Percentiles rank a stretch among this genome's conserved stretches.
Evolutionary conservation across 768 basidiomycete species (phyloP).

Genomic region (Leccinellum rugosiceps): DNA sequence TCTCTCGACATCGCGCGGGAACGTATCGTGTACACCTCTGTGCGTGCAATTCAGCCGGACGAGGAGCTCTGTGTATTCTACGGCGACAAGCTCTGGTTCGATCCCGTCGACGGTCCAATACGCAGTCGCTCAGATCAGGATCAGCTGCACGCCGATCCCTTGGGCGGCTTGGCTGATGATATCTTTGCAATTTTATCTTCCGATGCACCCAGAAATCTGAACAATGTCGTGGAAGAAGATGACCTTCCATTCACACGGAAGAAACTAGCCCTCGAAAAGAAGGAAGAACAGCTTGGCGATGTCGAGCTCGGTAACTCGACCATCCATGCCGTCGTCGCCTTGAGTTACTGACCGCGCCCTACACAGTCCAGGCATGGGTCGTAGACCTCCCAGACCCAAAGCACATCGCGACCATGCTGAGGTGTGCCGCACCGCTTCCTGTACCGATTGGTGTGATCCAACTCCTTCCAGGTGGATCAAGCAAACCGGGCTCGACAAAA

Average conservation of each 20-base stretch:
- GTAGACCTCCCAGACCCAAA: slow-evolving; percentile 66
- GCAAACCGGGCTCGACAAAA: slow-evolving; percentile 51
- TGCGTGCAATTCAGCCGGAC: slow-evolving; percentile 46
- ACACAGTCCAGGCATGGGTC: slow-evolving; percentile 69
- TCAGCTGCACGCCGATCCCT: slow-evolving; percentile 1
- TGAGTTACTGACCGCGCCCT: background rate
- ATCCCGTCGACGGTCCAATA: slow-evolving; percentile 33
- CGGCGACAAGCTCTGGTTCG: slow-evolving; percentile 64
- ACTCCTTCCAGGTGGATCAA: slow-evolving; percentile 61
- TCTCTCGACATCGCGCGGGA: slow-evolving; percentile 48
- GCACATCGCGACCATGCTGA: slow-evolving; percentile 58
- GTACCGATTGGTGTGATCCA: background rate
- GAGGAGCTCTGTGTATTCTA: slow-evolving; percentile 85
- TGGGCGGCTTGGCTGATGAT: slow-evolving; percentile 2
- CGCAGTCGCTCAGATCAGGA: background rate
- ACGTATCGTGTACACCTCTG: slow-evolving; percentile 61
- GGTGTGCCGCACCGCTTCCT: slow-evolving; percentile 36
- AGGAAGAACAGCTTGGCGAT: slow-evolving; percentile 58
- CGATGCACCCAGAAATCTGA: slow-evolving; percentile 34
- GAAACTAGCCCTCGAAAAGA: slow-evolving; percentile 52
- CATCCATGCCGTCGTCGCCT: background rate
- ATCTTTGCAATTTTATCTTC: background rate
- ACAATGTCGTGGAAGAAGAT: slow-evolving; percentile 52
- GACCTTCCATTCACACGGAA: slow-evolving; percentile 65
- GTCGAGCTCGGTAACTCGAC: slow-evolving; percentile 38